phyloP scores from a whole-genome alignment of 139 green algal species.

The Coccomyxa sp. region DNA sequence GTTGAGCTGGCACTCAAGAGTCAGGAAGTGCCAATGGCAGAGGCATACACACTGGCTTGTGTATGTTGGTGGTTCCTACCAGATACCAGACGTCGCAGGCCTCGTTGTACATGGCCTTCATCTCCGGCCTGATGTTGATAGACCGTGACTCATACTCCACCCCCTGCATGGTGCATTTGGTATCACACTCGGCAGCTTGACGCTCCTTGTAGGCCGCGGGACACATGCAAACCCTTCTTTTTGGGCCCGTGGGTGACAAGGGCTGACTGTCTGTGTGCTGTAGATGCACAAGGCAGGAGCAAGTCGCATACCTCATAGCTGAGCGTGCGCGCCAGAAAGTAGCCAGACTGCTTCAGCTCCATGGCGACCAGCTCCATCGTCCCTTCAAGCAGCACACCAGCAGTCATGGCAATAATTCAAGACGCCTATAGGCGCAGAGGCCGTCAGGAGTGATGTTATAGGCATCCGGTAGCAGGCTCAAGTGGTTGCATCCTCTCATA shows the following conservation, averaged over 20 bases:
- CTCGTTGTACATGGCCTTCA: slow-evolving; percentile 38
- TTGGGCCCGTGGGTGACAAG: not conserved
- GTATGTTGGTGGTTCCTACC: too few relatives aligned
- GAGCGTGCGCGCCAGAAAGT: slow-evolving; percentile 44
- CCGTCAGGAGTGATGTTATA: not conserved
- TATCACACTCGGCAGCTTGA: not conserved
- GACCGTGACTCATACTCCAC: slow-evolving; percentile 31
- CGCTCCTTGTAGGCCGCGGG: not conserved
- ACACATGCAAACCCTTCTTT: not conserved
- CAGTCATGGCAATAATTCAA: too few relatives aligned
- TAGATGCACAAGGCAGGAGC: too few relatives aligned
- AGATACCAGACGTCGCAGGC: slow-evolving; percentile 27
- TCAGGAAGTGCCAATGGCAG: too few relatives aligned
- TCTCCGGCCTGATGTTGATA: slow-evolving; percentile 26
- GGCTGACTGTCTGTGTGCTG: not conserved
- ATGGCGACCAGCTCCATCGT: slow-evolving; percentile 61
- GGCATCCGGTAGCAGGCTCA: not conserved
- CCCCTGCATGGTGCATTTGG: slow-evolving; percentile 30
- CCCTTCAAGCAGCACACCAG: slow-evolving; percentile 25
- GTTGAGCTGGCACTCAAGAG: too few relatives aligned
- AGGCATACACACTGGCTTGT: too few relatives aligned
- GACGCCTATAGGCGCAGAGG: too few relatives aligned
- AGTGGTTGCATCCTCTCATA: not conserved
- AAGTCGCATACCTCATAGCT: slow-evolving; percentile 35
- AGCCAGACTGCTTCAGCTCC: slow-evolving; percentile 51